Evolutionary conservation across 1,284 basidiomycete genomes (phyloP).

Genomic region (Cryptococcus amylolentus): DNA sequence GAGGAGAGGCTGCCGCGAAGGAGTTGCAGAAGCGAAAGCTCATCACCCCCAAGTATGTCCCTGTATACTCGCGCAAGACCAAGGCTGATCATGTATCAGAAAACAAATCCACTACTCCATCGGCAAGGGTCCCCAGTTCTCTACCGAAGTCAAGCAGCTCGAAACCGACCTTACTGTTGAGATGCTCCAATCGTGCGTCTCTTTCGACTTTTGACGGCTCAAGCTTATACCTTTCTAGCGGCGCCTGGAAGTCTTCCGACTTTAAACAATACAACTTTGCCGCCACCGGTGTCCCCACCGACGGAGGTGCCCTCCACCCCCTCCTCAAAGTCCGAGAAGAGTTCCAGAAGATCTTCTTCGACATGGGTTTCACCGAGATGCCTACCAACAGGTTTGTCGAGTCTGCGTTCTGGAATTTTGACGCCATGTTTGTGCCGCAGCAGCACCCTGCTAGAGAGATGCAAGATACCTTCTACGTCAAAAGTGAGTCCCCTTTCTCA

Average conservation of each 20-base stretch:
- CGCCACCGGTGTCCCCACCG: conserved; percentile 83
- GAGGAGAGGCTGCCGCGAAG: conserved; percentile 73
- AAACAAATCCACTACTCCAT: conserved; percentile 95
- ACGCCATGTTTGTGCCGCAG: conserved; percentile 96
- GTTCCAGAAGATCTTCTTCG: conserved; percentile 96
- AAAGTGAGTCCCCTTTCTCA: conserved; percentile 56
- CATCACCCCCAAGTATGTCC: conserved; percentile 48
- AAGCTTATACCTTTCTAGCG: conserved; percentile 54
- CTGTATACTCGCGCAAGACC: background rate
- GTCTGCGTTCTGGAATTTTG: conserved; percentile 99
- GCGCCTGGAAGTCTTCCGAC: conserved; percentile 81
- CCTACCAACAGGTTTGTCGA: conserved; percentile 97
- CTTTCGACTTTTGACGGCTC: background rate
- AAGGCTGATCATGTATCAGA: conserved; percentile 51
- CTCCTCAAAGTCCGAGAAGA: conserved; percentile 97
- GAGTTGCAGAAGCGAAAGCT: conserved; percentile 93
- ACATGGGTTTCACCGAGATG: conserved; percentile 99
- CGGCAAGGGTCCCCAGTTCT: conserved; percentile 80
- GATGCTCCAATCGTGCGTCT: conserved; percentile 78
- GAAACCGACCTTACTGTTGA: conserved; percentile 97
- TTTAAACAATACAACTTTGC: conserved; percentile 99
- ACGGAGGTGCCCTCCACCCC: conserved; percentile 90
- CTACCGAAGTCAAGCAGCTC: conserved; percentile 89
- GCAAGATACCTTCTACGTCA: conserved; percentile 99
- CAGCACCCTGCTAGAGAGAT: conserved; percentile 97